phyloP scores from a whole-genome alignment of 148 eudicot species.

The Gaultheria prostrata region DNA sequence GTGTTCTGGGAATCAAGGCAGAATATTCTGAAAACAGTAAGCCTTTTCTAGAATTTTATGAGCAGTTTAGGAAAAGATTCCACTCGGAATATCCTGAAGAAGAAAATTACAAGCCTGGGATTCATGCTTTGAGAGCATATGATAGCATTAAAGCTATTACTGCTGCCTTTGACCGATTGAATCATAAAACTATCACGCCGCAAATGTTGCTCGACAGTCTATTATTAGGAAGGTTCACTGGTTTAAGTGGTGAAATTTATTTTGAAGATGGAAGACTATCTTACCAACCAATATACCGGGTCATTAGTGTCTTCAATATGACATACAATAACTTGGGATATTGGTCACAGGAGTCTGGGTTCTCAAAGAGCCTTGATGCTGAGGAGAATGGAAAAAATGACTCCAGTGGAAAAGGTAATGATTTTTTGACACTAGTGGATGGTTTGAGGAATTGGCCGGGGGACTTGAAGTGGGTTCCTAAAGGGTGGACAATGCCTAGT shows the following conservation, averaged over 20 bases:
- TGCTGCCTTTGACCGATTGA: neutral
- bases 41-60: neutral
- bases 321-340: neutral
- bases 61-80: neutral
- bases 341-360: neutral
- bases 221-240: neutral
- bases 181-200: neutral
- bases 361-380: neutral
- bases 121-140: neutral
- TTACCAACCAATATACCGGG: neutral
- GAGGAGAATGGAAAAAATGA: neutral
- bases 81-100: neutral
- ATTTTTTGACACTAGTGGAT: neutral
- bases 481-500: slow-evolving; percentile 12
- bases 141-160: neutral
- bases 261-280: neutral
- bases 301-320: neutral
- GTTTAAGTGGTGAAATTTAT: slow-evolving; percentile 7
- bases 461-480: neutral
- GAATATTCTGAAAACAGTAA: neutral
- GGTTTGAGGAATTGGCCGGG: neutral
- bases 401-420: neutral
- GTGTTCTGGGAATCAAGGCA: neutral
- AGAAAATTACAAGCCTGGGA: neutral
- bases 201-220: neutral